Base-by-base conservation (phyloP, 2,329 filamentous ascomycete genomes). In the Talaromyces sp. region DNA sequence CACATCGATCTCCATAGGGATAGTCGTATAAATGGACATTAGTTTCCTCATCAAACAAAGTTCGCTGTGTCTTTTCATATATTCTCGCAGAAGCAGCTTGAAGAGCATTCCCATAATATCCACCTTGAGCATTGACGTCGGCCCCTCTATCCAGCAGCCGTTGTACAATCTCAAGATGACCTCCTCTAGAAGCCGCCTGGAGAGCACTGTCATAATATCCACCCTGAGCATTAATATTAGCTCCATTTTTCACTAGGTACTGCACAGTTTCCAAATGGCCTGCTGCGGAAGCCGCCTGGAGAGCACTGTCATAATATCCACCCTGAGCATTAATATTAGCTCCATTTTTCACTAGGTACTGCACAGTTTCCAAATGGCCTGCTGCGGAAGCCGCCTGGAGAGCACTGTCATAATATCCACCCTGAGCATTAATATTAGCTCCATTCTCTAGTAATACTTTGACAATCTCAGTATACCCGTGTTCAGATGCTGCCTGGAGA, bases 131-230 rank as follows among this genome's bases (percentile, higher is more conserved):
- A 39, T 39, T 39, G n/a, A 39, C n/a, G 2, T 39, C 37, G 8
- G 37, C 15, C 6, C 36, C 37, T 39, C n/a, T 17, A 6, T 39
- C 37, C 2, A 39, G 37, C 6, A 39, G 8, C 7, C 13, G 15
- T 7, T 37, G 36, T 4, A 37, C 36, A n/a, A 37, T 15, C 9
- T 17, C 2, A n/a, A 37, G 5, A 17, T 37, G 7, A 8, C 37
- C 37, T 40, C n/a, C 1, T 21, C 1, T 7, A 28, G 22, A 66
- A 8, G 72, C 70, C n/a, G 62, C 62, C 19, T 66, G 64, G 7
- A 75, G 63, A 1, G 70, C 64, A 17, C 57, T 67, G 7, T 67
- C 65, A 45, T 65, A 60, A 9, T 43, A 25, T 9, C 63, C 62
- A 31, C 69, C 63, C 10, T 53, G 19, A 10, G 52, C 53, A 31